These are phyloP conservation scores for Phytophthora melonis DNA, from an alignment of 352 stramenopile genomes.

Conservation along the genomic window DNA sequence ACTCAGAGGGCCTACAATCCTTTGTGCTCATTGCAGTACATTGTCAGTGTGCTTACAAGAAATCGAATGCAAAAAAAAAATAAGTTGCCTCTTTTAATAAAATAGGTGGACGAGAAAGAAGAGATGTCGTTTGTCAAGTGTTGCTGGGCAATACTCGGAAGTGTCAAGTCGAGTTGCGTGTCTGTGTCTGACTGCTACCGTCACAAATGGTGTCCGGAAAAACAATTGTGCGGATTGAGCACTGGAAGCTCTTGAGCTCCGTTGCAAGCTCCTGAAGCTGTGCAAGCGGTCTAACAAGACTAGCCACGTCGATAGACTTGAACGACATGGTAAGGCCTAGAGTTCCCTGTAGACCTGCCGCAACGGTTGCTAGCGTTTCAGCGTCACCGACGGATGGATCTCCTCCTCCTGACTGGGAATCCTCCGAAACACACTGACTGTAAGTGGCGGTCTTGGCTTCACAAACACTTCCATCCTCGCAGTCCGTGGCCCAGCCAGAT, in stretches of 20 bases:
- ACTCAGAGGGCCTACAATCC: too few species aligned
- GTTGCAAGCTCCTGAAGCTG: constrained; percentile 9
- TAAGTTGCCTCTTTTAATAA: too few species aligned
- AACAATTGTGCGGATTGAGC: constrained; percentile 9
- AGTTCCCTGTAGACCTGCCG: neutral
- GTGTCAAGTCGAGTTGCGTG: too few species aligned
- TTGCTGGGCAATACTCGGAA: too few species aligned
- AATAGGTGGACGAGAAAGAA: too few species aligned
- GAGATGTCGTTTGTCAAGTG: too few species aligned
- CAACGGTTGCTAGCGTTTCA: neutral
- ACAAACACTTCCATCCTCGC: constrained; percentile 25
- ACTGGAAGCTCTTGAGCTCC: constrained; percentile 11
- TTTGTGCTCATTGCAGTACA: too few species aligned
- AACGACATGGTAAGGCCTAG: neutral
- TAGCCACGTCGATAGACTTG: constrained; percentile 18
- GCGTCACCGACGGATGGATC: neutral
- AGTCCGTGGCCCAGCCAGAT: constrained; percentile 34
- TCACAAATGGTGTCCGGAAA: constrained; percentile 13
- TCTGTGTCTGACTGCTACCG: neutral
- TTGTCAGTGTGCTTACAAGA: too few species aligned
- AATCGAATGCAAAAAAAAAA: too few species aligned
- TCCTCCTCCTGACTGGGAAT: constrained; percentile 1
- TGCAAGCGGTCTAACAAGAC: constrained; percentile 14
- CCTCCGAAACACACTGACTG: constrained; percentile 36
- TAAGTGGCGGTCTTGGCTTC: constrained; percentile 34